phyloP scores from a whole-genome alignment of 176 grass and related monocot species.

The Cenchrus purpureus region DNA sequence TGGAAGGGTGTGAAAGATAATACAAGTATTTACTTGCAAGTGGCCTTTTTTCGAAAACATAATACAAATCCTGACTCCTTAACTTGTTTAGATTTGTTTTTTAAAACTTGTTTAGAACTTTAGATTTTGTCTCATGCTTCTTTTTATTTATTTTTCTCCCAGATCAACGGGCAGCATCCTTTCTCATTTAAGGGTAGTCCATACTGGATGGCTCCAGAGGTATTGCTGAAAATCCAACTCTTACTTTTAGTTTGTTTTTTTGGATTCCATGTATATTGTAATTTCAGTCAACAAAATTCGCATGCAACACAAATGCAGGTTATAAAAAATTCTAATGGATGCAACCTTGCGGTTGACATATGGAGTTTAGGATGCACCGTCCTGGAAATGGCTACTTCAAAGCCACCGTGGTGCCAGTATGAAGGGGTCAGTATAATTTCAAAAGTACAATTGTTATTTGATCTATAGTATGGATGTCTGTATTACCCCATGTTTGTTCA shows the following conservation, averaged over 20 bases:
- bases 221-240: conserved; percentile 48
- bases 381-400: conserved; percentile 98
- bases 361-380: conserved; percentile 99
- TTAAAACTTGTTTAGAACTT: not conserved
- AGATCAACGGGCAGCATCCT: conserved; percentile 93
- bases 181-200: conserved; percentile 99
- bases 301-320: conserved; percentile 55
- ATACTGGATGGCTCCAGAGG: conserved; percentile 99
- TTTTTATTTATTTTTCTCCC: conserved; percentile 12
- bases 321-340: conserved; percentile 97
- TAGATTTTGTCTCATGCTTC: not conserved
- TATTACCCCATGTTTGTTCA: not conserved
- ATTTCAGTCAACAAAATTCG: conserved; percentile 30
- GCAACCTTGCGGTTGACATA: conserved; percentile 97
- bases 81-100: too few species aligned
- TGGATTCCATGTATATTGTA: conserved; percentile 16
- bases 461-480: conserved; percentile 15
- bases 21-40: conserved; percentile 1
- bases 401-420: conserved; percentile 98
- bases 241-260: conserved; percentile 34
- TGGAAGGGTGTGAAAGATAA: not conserved
- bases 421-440: conserved; percentile 78
- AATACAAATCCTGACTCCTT: not conserved
- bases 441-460: conserved; percentile 35
- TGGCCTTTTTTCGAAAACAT: conserved; percentile 4